Evolutionary conservation across 2,329 filamentous ascomycete genomes (phyloP), one percentile per base, ranked within the genome.

Genomic region (Beauveria varroae): DNA sequence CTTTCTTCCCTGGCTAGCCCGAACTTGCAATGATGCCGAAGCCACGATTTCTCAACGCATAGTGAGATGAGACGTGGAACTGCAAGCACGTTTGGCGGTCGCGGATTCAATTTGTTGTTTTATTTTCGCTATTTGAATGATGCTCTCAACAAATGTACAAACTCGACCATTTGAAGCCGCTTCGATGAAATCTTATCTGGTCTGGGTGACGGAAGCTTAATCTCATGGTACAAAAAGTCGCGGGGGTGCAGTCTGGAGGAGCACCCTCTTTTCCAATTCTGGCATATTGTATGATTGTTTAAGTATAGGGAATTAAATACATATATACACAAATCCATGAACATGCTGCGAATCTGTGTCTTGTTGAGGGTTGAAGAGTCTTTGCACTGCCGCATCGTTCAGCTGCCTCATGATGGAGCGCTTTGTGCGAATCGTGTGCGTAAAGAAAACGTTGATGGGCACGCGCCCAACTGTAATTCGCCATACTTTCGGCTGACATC

Each of bases 1-100:
- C 67, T 65, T 63, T 55, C 63, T 65, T 62, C 64, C 64, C 57
- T 41, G 58, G 30, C 51, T 41, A 41, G 22, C 40, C 58, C 12
- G 16, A 51, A 24, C 49, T 41, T 59, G 47, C 57, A 52, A 52
- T 18, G 20, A 6, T 14, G n/a, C 46, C 24, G 22, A 59, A 24
- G 20, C 30, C 30, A 44, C 47, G 3, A 44, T 10, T 59, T 49
- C 37, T 58, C 18, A 34, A 3, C 26, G 47, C n/a, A 52, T 3
- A 47, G 46, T 40, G 24, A 57, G 47, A 18, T 52, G 22, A 22
- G 24, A 24, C 16, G 47, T 52, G 18, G 37, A 20, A 28, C 41
- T 44, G 37, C 47, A 44, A 50, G n/a, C 22, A 22, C 10, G 3
- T 50, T 14, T 46, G 37, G 22, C n/a, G 52, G 44, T 14, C 26